Evolutionary conservation across 2,329 filamentous ascomycete genomes (phyloP), one percentile per base, ranked within the genome.

Genomic region (Torrubiella hemipterigena): DNA sequence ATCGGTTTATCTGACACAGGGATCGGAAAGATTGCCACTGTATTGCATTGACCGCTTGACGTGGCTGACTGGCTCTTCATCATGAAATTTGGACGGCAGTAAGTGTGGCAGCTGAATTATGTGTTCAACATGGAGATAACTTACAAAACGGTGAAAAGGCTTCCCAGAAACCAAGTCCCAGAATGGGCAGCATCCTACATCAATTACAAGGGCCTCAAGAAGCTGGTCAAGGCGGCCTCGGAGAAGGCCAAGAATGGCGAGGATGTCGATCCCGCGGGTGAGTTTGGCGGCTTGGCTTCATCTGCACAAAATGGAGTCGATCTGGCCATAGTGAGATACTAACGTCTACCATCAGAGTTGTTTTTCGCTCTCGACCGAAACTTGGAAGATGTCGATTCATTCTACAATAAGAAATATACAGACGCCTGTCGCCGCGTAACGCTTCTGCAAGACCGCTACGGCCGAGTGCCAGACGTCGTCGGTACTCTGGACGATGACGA

Each of bases 291-390:
- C 45, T 48, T 35, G 24, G 20, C 29, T n/a, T 31, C n/a, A 27
- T 19, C 19, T 26, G 26, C 18, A 23, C 30, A 22, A 20, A 32
- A 18, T 21, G 47, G 42, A 44, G 41, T 39, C 41, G 43, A 36
- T 43, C 43, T 41, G 30, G 41, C 38, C 43, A 42, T 43, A 45
- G 49, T 55, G 49, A 54, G 52, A 45, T 38, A 42, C 42, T 31
- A 38, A 42, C 33, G 38, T 33, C 38, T 39, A 43, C 38, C 40
- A 46, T 47, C 63, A 95, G 91, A 87, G 56, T 94, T 98, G 69
- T 94, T 95, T 65, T 94, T 89, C 56, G 83, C 81, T 41, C 77
- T 98, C 54, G 91, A 98, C 54, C 83, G 91, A 47, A 95, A 96
- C 53, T 78, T 98, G 49, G 91, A 98, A 65, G 82, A 93, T 58